Percentiles rank a stretch among this genome's conserved stretches.
These are phyloP conservation scores for Fraxinus angustifolia DNA, from an alignment of 305 asterid genomes.

Conservation along the genomic window DNA sequence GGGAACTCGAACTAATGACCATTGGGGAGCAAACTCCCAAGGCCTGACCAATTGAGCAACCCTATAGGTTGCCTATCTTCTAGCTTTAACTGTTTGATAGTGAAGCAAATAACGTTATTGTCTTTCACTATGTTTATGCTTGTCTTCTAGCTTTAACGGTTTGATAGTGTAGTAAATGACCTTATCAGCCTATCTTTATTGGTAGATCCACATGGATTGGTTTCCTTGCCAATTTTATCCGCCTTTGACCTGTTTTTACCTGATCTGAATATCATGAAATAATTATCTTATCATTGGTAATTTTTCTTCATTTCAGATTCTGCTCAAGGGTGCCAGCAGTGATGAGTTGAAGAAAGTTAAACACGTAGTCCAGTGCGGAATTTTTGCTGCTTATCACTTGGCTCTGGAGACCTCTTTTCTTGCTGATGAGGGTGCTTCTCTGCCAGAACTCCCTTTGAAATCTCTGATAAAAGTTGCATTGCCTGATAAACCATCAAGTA, in stretches of 20 bases:
- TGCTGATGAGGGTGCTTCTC: constrained; percentile 86
- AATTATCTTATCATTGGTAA: constrained; percentile 9
- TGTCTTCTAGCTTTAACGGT: not conserved
- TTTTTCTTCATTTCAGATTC: constrained; percentile 44
- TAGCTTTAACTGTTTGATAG: not conserved
- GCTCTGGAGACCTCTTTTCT: constrained; percentile 83
- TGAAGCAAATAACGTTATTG: not conserved
- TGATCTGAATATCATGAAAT: not conserved
- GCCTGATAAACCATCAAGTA: constrained; percentile 55
- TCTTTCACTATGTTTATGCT: not conserved
- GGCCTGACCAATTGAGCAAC: no score
- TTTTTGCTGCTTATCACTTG: constrained; percentile 85
- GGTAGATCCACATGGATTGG: not conserved
- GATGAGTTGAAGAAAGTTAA: constrained; percentile 76
- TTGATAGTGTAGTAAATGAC: constrained; percentile 7
- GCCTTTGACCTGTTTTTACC: not conserved
- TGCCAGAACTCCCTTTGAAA: constrained; percentile 61
- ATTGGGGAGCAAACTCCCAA: no score
- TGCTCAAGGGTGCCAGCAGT: constrained; percentile 79
- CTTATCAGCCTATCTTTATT: not conserved
- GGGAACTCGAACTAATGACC: no score
- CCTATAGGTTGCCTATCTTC: no score
- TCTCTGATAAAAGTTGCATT: constrained; percentile 64
- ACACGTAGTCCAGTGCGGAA: constrained; percentile 62
- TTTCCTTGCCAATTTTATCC: not conserved